Conservation (phyloP, 768 basidiomycete genomes). For the Butyriboletus loyo region DNA sequence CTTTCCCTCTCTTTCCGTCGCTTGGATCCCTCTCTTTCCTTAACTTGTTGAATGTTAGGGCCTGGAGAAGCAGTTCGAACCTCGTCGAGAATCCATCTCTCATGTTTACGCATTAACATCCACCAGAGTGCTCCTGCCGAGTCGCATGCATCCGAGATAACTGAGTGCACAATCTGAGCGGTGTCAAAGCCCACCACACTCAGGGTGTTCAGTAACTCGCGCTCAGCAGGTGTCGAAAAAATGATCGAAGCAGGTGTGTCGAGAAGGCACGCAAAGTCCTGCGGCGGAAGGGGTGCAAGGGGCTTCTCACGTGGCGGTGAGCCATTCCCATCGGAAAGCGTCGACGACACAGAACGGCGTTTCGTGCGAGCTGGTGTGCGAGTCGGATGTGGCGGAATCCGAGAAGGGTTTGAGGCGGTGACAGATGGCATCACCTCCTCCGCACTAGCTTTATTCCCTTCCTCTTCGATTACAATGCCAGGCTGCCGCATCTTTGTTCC, state of each 20-base stretch:
- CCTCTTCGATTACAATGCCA: constrained; percentile 55
- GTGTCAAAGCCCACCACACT: constrained; percentile 84
- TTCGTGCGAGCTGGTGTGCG: constrained; percentile 96
- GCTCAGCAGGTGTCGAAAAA: constrained; percentile 84
- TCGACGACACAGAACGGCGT: constrained; percentile 90
- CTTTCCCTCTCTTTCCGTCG: constrained; percentile 33
- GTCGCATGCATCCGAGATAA: constrained; percentile 90
- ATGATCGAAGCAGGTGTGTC: constrained; percentile 68
- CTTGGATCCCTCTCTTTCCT: constrained; percentile 21
- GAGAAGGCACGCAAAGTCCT: constrained; percentile 65
- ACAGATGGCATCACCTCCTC: constrained; percentile 10
- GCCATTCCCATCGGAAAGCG: constrained; percentile 60
- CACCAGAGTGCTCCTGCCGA: constrained; percentile 91
- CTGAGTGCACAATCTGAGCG: constrained; percentile 93
- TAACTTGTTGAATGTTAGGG: constrained; percentile 14
- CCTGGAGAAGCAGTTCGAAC: constrained; percentile 20
- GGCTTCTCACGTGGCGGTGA: constrained; percentile 50
- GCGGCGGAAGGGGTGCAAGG: constrained; percentile 35
- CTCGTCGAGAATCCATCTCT: constrained; percentile 50
- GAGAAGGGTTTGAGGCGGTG: constrained; percentile 23
- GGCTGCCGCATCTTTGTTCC: constrained; percentile 38
- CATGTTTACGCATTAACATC: constrained; percentile 86
- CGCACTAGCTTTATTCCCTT: constrained; percentile 14
- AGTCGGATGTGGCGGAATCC: constrained; percentile 58
- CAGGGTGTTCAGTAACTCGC: constrained; percentile 73